phyloP scores from a whole-genome alignment of 352 stramenopile species.

The Elongisporangium senticosum region DNA sequence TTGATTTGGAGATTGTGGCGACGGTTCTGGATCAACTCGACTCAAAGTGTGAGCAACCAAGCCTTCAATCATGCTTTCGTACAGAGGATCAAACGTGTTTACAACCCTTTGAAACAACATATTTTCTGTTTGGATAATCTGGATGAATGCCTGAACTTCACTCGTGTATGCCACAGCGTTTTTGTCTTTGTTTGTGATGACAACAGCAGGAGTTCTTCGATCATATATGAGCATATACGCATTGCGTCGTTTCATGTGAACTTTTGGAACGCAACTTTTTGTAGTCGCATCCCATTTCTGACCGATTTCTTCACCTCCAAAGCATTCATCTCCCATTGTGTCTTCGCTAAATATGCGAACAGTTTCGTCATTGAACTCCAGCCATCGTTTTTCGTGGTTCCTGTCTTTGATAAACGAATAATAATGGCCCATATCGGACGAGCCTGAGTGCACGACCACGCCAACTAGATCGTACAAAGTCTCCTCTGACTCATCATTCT shows the following conservation, averaged over 20 bases:
- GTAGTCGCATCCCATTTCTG: conserved; percentile 42
- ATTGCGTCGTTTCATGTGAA: conserved; percentile 62
- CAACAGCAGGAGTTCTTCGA: conserved; percentile 5
- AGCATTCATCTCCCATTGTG: conserved; percentile 82
- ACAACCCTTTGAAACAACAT: conserved; percentile 24
- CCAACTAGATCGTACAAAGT: conserved; percentile 87
- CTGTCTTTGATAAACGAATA: conserved; percentile 91
- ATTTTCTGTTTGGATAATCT: conserved; percentile 22
- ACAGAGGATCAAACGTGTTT: conserved; percentile 26
- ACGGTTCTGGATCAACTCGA: too few species aligned
- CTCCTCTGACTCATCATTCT: conserved; percentile 1
- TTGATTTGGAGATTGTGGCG: background rate
- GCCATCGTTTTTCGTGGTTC: conserved; percentile 40
- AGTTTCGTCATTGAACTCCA: conserved; percentile 91
- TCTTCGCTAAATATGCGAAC: conserved; percentile 77
- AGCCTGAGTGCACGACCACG: conserved; percentile 91
- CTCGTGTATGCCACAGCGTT: background rate
- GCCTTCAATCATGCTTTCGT: conserved; percentile 20
- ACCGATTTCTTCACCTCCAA: conserved; percentile 81
- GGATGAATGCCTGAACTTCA: conserved; percentile 13
- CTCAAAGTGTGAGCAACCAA: conserved; percentile 11
- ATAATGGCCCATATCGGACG: conserved; percentile 91
- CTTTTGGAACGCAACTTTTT: conserved; percentile 17
- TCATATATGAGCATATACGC: conserved; percentile 84
- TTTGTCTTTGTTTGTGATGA: background rate